phyloP scores from a whole-genome alignment of 2,329 filamentous ascomycete genomes.

The Xylogone sp. region DNA sequence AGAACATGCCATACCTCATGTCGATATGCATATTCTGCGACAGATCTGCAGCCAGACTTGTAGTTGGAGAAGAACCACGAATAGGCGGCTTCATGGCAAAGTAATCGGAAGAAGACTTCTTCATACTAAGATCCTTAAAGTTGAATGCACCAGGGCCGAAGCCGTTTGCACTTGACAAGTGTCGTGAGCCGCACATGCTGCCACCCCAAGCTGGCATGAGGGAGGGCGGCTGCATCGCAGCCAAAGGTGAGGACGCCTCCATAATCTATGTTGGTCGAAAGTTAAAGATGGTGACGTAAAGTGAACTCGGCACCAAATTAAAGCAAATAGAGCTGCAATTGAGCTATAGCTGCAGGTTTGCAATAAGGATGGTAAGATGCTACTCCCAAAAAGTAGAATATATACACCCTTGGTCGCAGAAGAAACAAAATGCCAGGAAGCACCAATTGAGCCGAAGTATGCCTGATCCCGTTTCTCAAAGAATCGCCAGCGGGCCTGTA shows the following conservation, averaged over 20 bases:
- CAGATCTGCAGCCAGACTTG: conserved; percentile 87
- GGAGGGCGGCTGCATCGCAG: conserved; percentile 80
- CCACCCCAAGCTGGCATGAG: conserved; percentile 58
- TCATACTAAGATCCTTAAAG: conserved; percentile 73
- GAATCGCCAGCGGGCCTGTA: too few relatives aligned
- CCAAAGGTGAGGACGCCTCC: conserved; percentile 91
- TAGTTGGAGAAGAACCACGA: conserved; percentile 83
- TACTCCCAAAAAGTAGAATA: too few relatives aligned
- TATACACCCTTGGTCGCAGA: too few relatives aligned
- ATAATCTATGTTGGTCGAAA: too few relatives aligned
- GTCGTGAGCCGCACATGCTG: conserved; percentile 49
- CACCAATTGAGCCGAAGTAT: too few relatives aligned
- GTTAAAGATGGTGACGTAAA: too few relatives aligned
- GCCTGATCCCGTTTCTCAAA: too few relatives aligned
- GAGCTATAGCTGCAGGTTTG: neutral
- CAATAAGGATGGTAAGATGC: too few relatives aligned
- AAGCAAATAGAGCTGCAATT: neutral
- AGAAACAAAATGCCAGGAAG: too few relatives aligned
- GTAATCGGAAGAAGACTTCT: conserved; percentile 67
- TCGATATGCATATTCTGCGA: conserved; percentile 97
- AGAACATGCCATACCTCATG: conserved; percentile 86
- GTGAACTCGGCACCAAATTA: neutral
- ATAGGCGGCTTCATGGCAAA: conserved; percentile 75
- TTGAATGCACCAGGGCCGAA: conserved; percentile 67
- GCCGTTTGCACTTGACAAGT: conserved; percentile 46